Conservation (phyloP, 148 eudicot genomes). For the Silene latifolia region DNA sequence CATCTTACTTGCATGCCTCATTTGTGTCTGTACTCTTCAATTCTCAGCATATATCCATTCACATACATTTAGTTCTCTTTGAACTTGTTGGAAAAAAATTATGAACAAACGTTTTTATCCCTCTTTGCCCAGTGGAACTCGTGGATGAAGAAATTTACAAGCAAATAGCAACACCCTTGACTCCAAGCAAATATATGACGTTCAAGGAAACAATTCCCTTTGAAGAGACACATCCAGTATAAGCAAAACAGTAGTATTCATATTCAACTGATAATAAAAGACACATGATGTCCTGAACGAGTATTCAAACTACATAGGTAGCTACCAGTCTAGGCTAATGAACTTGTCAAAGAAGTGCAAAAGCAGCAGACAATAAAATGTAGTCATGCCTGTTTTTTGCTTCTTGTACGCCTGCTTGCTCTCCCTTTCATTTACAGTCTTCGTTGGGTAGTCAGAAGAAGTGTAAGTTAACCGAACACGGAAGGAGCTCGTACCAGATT, state of each 20-base stretch:
- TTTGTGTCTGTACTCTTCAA: neutral
- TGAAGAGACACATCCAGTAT: neutral
- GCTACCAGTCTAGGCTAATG: conserved; percentile 3
- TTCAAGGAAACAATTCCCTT: neutral
- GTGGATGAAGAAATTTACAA: neutral
- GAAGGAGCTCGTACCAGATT: conserved; percentile 52
- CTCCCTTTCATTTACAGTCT: conserved; percentile 30
- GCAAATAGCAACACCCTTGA: neutral
- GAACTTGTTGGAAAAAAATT: neutral
- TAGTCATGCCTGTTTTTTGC: conserved; percentile 66
- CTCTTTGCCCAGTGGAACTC: neutral
- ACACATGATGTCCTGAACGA: neutral
- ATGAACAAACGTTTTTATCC: neutral
- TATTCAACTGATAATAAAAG: neutral
- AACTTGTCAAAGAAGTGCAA: neutral
- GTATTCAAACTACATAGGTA: conserved; percentile 3
- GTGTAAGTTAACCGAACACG: conserved; percentile 74
- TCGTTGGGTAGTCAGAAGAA: conserved; percentile 30
- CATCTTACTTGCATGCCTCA: neutral
- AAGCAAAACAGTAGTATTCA: neutral
- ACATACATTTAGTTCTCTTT: neutral
- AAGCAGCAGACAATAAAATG: neutral
- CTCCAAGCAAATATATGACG: neutral
- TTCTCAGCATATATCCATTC: conserved; percentile 7
- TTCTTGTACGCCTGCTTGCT: conserved; percentile 51